These are phyloP conservation scores for Colletotrichum graminicola DNA, from an alignment of 2,329 filamentous ascomycete genomes.

Conservation along the genomic window DNA sequence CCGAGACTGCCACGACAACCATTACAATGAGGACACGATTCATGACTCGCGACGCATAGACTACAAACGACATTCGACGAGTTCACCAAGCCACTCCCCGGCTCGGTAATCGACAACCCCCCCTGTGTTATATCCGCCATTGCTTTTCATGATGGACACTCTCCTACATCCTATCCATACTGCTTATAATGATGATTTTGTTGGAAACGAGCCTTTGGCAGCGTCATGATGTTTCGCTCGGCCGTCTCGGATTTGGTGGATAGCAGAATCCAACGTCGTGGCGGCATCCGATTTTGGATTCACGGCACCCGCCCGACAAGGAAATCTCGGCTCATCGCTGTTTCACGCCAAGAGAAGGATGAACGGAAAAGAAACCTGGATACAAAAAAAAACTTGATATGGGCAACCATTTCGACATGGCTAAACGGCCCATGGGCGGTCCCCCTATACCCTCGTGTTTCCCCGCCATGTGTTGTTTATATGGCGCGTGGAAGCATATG, in stretches of 20 bases:
- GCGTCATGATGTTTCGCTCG: slow-evolving; percentile 42
- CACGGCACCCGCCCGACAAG: slow-evolving; percentile 34
- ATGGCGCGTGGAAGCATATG: slow-evolving; percentile 42
- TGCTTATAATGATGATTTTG: slow-evolving; percentile 54
- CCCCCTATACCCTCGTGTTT: slow-evolving; percentile 46
- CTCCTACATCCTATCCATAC: slow-evolving; percentile 46
- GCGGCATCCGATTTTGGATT: slow-evolving; percentile 38
- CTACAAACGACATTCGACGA: slow-evolving; percentile 49
- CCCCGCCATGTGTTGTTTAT: slow-evolving; percentile 40
- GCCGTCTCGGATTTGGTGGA: slow-evolving; percentile 50
- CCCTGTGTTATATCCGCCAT: slow-evolving; percentile 40
- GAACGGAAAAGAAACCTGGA: slow-evolving; percentile 56
- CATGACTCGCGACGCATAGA: slow-evolving; percentile 49
- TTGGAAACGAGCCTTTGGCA: slow-evolving; percentile 42
- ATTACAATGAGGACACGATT: slow-evolving; percentile 42
- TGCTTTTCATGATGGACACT: slow-evolving; percentile 42
- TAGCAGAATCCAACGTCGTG: slow-evolving; percentile 49
- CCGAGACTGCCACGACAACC: slow-evolving; percentile 37
- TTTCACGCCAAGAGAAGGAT: slow-evolving; percentile 51
- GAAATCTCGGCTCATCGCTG: slow-evolving; percentile 38
- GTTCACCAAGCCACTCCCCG: slow-evolving; percentile 29
- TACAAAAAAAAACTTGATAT: slow-evolving; percentile 56
- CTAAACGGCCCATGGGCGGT: slow-evolving; percentile 49
- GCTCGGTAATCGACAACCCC: slow-evolving; percentile 37
- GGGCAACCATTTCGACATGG: slow-evolving; percentile 56